Evolutionary conservation across 83 land plant species (phyloP), one percentile per base, ranked within the genome.

Genomic region (Isoetes engelmannii): DNA sequence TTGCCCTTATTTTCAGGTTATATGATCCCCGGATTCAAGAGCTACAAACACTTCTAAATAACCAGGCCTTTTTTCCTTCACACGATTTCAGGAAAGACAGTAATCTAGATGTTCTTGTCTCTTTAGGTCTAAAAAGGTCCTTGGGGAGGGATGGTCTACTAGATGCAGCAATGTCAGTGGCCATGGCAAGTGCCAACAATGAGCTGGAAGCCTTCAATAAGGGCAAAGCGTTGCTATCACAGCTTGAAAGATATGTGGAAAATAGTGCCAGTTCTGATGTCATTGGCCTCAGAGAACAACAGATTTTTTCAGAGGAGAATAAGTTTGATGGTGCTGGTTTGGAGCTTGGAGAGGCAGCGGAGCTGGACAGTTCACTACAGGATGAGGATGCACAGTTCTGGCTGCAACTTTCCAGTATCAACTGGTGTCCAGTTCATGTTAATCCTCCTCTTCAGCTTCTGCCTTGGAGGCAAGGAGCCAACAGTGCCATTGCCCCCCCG

Each of bases 11-110:
- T 12, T 48, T n/a, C 84, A 93, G 98, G 85, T 82, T 93, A 62
- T 93, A 93, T 79, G 98, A 93, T 82, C 96, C 96, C 47, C 92
- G 96, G 19, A 82, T 93, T 28, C 84, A 82, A 37, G 92, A 83
- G 68, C 71, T 93, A 54, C 85, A 76, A 59, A 67, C 70, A 37
- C 47, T 90, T 47, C 78, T 93, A 9, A 80, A 87, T 47, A 78
- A 61, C 67, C 84, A 88, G 59, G 80, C 76, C 6, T 90, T 86
- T 74, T 93, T 93, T 77, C 98, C 98, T 44, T 80, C 84, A 65
- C 76, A 79, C 3, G 77, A 76, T 41, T 90, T 87, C 69, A 61
- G 68, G 13, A 67, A 68, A 57, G 72, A 68, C 69, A 78, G 80
- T 46, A 69, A 73, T 54, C 76, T 93, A 56, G 96, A 93, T 19